Conservation (phyloP, 2,329 filamentous ascomycete genomes). For the Neofusicoccum parvum region DNA sequence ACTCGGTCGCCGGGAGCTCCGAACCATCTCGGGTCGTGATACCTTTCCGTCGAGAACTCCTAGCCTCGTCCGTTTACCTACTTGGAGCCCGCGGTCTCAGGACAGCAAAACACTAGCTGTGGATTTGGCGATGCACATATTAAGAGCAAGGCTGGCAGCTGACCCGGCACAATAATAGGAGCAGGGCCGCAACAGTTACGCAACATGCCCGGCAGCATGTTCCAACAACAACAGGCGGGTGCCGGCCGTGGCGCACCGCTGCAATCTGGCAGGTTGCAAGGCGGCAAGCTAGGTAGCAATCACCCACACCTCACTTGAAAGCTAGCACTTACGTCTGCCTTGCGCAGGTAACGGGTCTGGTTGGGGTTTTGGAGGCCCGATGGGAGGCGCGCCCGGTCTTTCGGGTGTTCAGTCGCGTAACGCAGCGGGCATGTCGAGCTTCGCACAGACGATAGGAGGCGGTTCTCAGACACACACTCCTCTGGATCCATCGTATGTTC, state of each 20-base stretch:
- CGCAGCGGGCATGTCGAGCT: slow-evolving; percentile 53
- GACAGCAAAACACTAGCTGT: not conserved
- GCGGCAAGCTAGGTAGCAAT: slow-evolving; percentile 54
- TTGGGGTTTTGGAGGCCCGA: slow-evolving; percentile 60
- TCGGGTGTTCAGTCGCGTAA: slow-evolving; percentile 55
- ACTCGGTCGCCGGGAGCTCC: not conserved
- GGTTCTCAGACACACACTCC: slow-evolving; percentile 56
- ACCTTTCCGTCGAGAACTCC: not conserved
- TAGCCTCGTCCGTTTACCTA: not conserved
- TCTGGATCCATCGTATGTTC: slow-evolving; percentile 60
- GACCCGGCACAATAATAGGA: slow-evolving; percentile 37
- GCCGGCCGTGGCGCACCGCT: slow-evolving; percentile 51
- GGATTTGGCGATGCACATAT: not conserved
- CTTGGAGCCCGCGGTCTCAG: not conserved
- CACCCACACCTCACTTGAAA: not conserved
- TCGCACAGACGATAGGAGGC: slow-evolving; percentile 57
- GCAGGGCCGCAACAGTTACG: slow-evolving; percentile 54
- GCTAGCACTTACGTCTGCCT: slow-evolving; percentile 7
- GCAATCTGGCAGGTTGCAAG: slow-evolving; percentile 53
- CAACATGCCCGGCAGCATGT: slow-evolving; percentile 55
- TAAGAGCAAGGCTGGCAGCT: not conserved
- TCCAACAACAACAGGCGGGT: slow-evolving; percentile 54
- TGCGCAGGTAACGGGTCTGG: slow-evolving; percentile 54
- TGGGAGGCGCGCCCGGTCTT: slow-evolving; percentile 55
- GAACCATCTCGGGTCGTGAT: not conserved